Base-by-base conservation (phyloP, 768 basidiomycete genomes). In the Albatrellus ellisii region DNA sequence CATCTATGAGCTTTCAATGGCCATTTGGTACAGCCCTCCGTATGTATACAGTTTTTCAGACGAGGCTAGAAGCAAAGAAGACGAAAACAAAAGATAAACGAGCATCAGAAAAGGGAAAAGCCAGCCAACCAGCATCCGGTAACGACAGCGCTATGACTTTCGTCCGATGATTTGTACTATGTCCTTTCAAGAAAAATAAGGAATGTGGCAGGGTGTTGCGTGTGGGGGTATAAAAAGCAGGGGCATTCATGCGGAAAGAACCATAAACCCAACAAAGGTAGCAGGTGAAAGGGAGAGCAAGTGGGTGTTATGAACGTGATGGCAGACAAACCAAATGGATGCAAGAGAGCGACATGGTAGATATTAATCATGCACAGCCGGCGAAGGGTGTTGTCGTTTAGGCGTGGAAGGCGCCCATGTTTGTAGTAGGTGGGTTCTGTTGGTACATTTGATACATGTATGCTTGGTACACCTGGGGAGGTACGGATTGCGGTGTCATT, bases 381-480 rank as follows among this genome's bases (percentile, higher is more conserved):
- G 18, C 26, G 26, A 24, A 27, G 24, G 22, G 12, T 39, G 36
- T 25, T 43, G 38, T 32, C 39, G 42, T 53, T 59, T 51, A 61
- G 52, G 61, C 54, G 41, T 61, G 59, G 71, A 78, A 88, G 39
- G 79, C 56, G 54, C 84, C 82, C 77, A 86, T 81, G 60, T 81
- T 79, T 7, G 35, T 22, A 12, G 15, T 15, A 49, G 74, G 73
- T 17, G 77, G 73, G 50, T 72, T 77, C 62, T 82, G 79, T 59
- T 79, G 78, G 62, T 84, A 84, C 54, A 78, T 64, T 61, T 78
- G 77, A 55, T 84, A 83, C 79, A 84, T 77, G 64, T 84, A 85
- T 43, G 49, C 62, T 56, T 81, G 81, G 61, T 87, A 87, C 57
- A 81, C 67, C 54, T 83, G 79, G 47, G 78, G 70, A 8, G 79